phyloP scores from a whole-genome alignment of 768 basidiomycete species.

The Boletus patriciae region DNA sequence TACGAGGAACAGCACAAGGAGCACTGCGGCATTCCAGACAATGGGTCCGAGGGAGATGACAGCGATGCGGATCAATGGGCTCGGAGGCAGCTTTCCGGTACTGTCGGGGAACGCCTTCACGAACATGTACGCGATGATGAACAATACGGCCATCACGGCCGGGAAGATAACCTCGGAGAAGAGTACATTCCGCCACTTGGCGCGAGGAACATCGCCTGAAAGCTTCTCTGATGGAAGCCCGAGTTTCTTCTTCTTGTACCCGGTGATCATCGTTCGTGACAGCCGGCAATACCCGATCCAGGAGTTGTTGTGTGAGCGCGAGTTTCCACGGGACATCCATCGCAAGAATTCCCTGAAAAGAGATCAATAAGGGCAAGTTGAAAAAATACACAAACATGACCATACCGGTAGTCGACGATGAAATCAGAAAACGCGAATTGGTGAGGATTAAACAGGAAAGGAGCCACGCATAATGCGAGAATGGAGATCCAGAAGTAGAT shows the following conservation, averaged over 20 bases:
- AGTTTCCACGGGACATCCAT: conserved; percentile 99
- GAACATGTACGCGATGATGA: conserved; percentile 89
- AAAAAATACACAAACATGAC: conserved; percentile 1
- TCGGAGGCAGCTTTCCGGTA: conserved; percentile 65
- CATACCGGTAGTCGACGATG: conserved; percentile 89
- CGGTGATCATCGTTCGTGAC: conserved; percentile 97
- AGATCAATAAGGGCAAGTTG: neutral
- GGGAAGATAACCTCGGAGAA: conserved; percentile 88
- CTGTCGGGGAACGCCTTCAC: conserved; percentile 80
- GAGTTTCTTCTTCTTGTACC: conserved; percentile 98
- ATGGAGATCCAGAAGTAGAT: conserved; percentile 99
- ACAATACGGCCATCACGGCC: conserved; percentile 78
- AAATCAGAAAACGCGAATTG: conserved; percentile 98
- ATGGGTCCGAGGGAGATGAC: conserved; percentile 93
- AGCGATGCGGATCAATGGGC: conserved; percentile 88
- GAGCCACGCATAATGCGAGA: conserved; percentile 86
- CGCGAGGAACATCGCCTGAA: conserved; percentile 92
- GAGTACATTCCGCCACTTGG: conserved; percentile 87
- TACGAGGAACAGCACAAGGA: conserved; percentile 84
- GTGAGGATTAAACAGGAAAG: conserved; percentile 99
- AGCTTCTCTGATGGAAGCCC: conserved; percentile 98
- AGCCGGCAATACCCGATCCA: conserved; percentile 99
- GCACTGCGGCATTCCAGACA: conserved; percentile 89
- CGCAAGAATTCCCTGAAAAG: conserved; percentile 84
- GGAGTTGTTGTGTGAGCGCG: conserved; percentile 93